These are phyloP conservation scores for Magnusiomyces ingens DNA, from an alignment of 1,139 yeast species.

Conservation along the genomic window DNA sequence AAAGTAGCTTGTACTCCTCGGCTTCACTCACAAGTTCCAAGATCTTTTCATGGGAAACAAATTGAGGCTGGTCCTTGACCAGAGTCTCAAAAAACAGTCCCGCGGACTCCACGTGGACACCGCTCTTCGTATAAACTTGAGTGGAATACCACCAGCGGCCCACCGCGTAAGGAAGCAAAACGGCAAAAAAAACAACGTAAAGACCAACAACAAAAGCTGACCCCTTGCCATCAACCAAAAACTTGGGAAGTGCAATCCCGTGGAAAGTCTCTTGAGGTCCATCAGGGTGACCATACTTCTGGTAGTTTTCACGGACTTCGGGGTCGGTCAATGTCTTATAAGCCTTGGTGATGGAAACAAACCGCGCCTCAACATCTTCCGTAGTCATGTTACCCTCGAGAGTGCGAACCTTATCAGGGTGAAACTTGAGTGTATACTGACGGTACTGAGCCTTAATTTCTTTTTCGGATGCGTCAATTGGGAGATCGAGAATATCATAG, in stretches of 20 bases:
- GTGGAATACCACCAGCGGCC: constrained; percentile 86
- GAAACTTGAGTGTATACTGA: constrained; percentile 77
- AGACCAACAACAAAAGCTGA: constrained; percentile 59
- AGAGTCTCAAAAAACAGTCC: constrained; percentile 45
- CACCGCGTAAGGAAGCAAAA: constrained; percentile 71
- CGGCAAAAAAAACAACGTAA: constrained; percentile 69
- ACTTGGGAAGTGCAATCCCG: constrained; percentile 93
- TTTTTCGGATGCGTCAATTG: constrained; percentile 62
- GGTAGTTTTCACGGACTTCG: constrained; percentile 68
- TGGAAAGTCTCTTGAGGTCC: constrained; percentile 94
- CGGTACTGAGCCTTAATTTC: constrained; percentile 79
- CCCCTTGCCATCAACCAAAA: constrained; percentile 77
- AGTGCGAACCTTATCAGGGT: constrained; percentile 76
- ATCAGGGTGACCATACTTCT: constrained; percentile 93
- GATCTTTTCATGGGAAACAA: constrained; percentile 51
- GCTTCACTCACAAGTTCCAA: constrained; percentile 59
- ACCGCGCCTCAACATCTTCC: constrained; percentile 66
- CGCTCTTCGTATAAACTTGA: constrained; percentile 73
- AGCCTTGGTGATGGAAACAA: constrained; percentile 81
- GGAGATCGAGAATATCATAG: constrained; percentile 72
- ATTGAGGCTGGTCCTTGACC: constrained; percentile 68
- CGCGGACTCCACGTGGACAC: constrained; percentile 79
- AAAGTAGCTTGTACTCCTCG: constrained; percentile 49
- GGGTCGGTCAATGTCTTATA: constrained; percentile 94
- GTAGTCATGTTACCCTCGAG: constrained; percentile 49